These are phyloP conservation scores for Talaromyces verruculosus DNA, from an alignment of 2,329 filamentous ascomycete species.

Conservation along the genomic window DNA sequence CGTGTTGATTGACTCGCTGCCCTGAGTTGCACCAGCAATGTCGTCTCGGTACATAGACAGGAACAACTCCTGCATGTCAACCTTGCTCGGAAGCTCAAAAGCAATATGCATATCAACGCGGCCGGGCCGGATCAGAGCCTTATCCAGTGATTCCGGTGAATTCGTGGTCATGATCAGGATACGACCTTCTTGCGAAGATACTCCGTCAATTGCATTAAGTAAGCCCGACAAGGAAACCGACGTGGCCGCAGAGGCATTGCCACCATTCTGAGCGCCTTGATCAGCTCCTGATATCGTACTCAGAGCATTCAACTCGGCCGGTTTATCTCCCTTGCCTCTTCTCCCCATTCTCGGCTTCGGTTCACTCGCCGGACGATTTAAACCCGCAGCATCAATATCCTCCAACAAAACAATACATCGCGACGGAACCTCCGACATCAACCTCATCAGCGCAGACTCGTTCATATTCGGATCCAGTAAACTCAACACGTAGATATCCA, in stretches of 20 bases:
- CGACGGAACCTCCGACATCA: slow-evolving; percentile 62
- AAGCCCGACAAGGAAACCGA: slow-evolving; percentile 69
- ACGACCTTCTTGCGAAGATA: slow-evolving; percentile 73
- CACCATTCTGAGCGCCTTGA: slow-evolving; percentile 5
- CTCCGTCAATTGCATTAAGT: slow-evolving; percentile 79
- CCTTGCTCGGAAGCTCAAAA: slow-evolving; percentile 46
- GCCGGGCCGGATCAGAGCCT: slow-evolving; percentile 70
- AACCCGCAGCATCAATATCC: slow-evolving; percentile 67
- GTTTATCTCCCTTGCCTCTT: slow-evolving; percentile 15
- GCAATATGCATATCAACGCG: slow-evolving; percentile 68
- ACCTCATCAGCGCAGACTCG: slow-evolving; percentile 59
- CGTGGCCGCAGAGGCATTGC: slow-evolving; percentile 23
- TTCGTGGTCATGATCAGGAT: slow-evolving; percentile 84
- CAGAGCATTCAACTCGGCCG: slow-evolving; percentile 12
- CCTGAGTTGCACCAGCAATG: slow-evolving; percentile 24
- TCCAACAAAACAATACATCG: slow-evolving; percentile 67
- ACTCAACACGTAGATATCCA: slow-evolving; percentile 65
- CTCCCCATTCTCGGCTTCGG: background rate
- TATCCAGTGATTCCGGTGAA: slow-evolving; percentile 68
- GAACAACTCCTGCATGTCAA: slow-evolving; percentile 33
- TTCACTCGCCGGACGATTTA: slow-evolving; percentile 42
- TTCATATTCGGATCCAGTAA: slow-evolving; percentile 61
- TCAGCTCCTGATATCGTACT: background rate
- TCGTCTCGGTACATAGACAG: slow-evolving; percentile 32
- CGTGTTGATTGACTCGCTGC: slow-evolving; percentile 21